Evolutionary conservation across 495 filamentous ascomycete species (phyloP).

Genomic region (Pseudevernia furfuracea): DNA sequence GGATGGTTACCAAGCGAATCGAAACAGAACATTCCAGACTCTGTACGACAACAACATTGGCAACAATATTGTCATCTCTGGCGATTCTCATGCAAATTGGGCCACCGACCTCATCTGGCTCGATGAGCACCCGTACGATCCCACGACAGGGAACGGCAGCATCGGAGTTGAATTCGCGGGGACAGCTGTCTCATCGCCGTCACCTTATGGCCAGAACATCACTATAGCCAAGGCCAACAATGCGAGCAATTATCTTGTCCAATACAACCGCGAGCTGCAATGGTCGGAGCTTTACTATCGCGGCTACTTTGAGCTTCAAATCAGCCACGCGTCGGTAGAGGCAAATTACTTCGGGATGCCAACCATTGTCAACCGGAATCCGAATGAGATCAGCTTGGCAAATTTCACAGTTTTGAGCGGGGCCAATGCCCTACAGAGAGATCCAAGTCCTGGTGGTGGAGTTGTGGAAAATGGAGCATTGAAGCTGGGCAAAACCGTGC

Average conservation of each 20-base stretch:
- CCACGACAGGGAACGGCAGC: constrained; percentile 46
- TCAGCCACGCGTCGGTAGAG: constrained; percentile 43
- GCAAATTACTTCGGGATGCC: constrained; percentile 51
- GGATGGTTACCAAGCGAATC: constrained; percentile 59
- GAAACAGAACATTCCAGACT: constrained; percentile 53
- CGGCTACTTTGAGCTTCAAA: constrained; percentile 52
- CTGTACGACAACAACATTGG: constrained; percentile 54
- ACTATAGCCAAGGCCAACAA: constrained; percentile 39
- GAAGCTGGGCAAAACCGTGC: constrained; percentile 39
- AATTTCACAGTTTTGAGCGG: constrained; percentile 52
- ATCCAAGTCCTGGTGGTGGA: constrained; percentile 39
- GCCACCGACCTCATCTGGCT: constrained; percentile 59
- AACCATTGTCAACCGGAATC: constrained; percentile 37
- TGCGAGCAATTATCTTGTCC: constrained; percentile 37
- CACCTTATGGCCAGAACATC: constrained; percentile 45
- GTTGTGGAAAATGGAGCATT: constrained; percentile 41
- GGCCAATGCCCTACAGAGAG: constrained; percentile 43
- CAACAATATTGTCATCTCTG: constrained; percentile 62
- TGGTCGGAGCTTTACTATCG: constrained; percentile 65
- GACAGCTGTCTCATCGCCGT: constrained; percentile 50
- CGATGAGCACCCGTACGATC: constrained; percentile 48
- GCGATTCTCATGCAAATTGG: constrained; percentile 60
- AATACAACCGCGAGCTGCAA: constrained; percentile 52
- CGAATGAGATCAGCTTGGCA: constrained; percentile 49
- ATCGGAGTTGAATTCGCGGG: constrained; percentile 64